Evolutionary conservation across 2,329 filamentous ascomycete genomes (phyloP).

Genomic region (Ceratocystiopsis minuta): DNA sequence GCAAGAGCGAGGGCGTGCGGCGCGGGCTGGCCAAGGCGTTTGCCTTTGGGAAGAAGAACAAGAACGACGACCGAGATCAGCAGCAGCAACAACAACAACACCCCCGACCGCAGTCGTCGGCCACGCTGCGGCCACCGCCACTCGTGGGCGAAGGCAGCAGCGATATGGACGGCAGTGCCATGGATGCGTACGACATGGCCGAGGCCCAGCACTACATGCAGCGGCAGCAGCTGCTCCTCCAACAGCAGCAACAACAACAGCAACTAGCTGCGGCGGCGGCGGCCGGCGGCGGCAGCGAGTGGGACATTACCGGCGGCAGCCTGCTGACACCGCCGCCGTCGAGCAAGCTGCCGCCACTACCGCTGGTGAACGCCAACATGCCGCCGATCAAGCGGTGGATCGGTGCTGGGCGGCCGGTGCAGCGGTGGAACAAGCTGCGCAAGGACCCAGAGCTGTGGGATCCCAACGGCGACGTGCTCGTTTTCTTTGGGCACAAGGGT

Average conservation of each 20-base stretch:
- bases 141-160: constrained; percentile 2
- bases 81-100: constrained; percentile 13
- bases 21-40: constrained; percentile 36
- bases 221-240: constrained; percentile 1
- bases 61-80: constrained; percentile 10
- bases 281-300: constrained; percentile 6
- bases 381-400: constrained; percentile 34
- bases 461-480: constrained; percentile 39
- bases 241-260: neutral
- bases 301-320: constrained; percentile 9
- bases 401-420: constrained; percentile 28
- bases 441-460: constrained; percentile 46
- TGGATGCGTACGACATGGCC: constrained; percentile 4
- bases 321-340: constrained; percentile 23
- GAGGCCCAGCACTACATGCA: constrained; percentile 5
- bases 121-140: constrained; percentile 17
- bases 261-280: no score
- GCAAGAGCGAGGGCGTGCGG: constrained; percentile 35
- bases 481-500: constrained; percentile 32
- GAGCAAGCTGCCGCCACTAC: constrained; percentile 24
- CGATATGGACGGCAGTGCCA: constrained; percentile 7
- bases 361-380: constrained; percentile 13
- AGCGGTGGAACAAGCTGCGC: constrained; percentile 37
- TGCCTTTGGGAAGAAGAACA: constrained; percentile 30
- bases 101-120: constrained; percentile 19